These are phyloP conservation scores for Solanum etuberosum DNA, from an alignment of 257 asterid genomes.

Conservation along the genomic window DNA sequence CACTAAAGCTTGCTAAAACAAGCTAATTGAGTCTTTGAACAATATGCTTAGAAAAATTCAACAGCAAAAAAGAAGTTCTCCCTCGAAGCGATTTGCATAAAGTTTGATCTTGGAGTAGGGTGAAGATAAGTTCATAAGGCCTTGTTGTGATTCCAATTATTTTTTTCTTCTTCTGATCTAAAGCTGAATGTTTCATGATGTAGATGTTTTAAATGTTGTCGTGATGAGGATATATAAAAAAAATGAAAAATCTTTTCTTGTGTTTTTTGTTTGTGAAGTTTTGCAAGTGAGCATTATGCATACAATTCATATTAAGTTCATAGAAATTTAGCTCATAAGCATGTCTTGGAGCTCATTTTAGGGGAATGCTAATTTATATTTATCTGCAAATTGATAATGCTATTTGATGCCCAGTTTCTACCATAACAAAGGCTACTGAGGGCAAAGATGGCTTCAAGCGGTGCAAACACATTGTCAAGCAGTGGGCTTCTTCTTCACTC, in stretches of 20 bases:
- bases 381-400: neutral
- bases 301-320: neutral
- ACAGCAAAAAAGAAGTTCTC: neutral
- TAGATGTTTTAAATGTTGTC: neutral
- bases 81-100: neutral
- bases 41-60: neutral
- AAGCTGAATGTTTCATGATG: neutral
- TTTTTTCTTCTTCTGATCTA: neutral
- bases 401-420: slow-evolving; percentile 27
- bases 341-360: neutral
- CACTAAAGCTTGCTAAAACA: neutral
- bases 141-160: neutral
- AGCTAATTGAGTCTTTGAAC: neutral
- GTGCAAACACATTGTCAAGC: slow-evolving; percentile 59
- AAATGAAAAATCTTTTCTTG: neutral
- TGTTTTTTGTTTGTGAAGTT: neutral
- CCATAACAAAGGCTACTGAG: slow-evolving; percentile 25
- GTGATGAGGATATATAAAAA: neutral
- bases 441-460: slow-evolving; percentile 31
- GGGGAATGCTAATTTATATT: neutral
- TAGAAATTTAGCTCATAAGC: neutral
- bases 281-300: neutral
- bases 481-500: slow-evolving; percentile 76
- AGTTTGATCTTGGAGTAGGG: neutral
- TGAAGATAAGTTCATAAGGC: neutral